These are phyloP conservation scores for Podospora pseudoanserina DNA, from an alignment of 495 filamentous ascomycete genomes.

Conservation along the genomic window DNA sequence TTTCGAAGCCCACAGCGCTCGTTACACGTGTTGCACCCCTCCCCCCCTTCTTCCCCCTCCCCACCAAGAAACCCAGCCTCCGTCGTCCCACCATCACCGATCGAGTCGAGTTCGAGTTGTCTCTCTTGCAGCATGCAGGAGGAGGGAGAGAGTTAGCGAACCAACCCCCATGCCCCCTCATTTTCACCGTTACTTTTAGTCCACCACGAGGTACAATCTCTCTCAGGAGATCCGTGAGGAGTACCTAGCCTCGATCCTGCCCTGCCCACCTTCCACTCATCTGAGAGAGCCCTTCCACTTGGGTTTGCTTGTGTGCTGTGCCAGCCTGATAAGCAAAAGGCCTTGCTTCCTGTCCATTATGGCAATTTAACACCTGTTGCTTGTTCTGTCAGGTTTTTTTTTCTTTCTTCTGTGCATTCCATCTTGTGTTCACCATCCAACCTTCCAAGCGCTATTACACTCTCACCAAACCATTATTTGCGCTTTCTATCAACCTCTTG, in stretches of 20 bases:
- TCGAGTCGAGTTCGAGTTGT: neutral
- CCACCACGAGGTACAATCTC: neutral
- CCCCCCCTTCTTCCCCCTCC: too few relatives aligned
- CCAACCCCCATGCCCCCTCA: neutral
- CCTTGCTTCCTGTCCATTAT: neutral
- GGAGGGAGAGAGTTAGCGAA: neutral
- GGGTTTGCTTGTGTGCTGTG: neutral
- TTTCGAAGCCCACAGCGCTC: conserved; percentile 16
- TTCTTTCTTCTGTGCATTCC: neutral
- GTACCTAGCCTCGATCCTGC: neutral
- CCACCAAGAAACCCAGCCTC: conserved; percentile 13
- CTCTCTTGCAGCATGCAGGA: conserved; percentile 2
- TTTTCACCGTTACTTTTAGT: neutral
- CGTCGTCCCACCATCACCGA: neutral
- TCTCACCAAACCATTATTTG: neutral
- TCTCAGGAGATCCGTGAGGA: neutral
- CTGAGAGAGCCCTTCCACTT: neutral
- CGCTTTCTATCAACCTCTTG: neutral
- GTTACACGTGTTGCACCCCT: conserved; percentile 26
- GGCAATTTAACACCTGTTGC: neutral
- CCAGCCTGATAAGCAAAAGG: neutral
- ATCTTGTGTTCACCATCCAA: neutral
- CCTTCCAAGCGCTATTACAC: neutral
- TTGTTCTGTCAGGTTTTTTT: neutral
- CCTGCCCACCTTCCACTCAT: neutral